A percentile compares a stretch with the other conserved stretches of the same genome.
phyloP scores from a whole-genome alignment of 106 monocot species.

The Allium sativum region DNA sequence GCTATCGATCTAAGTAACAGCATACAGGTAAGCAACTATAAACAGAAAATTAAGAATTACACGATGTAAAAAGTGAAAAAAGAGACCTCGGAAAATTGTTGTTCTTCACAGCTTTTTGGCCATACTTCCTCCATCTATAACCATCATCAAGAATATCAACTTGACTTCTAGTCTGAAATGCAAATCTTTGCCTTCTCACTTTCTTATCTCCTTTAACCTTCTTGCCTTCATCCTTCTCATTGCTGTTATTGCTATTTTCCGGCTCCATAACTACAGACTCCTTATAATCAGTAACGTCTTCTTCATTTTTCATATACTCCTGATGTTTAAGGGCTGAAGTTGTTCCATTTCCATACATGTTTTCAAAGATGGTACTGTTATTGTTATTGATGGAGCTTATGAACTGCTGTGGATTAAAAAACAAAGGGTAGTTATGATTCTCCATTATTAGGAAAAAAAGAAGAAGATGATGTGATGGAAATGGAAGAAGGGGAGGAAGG shows the following conservation, averaged over 20 bases:
- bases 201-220: constrained; percentile 43
- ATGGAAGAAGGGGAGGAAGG: not conserved
- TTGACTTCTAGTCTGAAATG: constrained; percentile 83
- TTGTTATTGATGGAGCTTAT: too few relatives aligned
- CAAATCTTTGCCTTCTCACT: constrained; percentile 49
- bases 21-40: too few relatives aligned
- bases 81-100: constrained; percentile 79
- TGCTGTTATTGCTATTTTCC: not conserved
- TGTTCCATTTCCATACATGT: not conserved
- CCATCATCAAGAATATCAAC: constrained; percentile 95
- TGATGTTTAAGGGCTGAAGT: not conserved
- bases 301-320: not conserved
- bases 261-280: not conserved
- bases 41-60: too few relatives aligned
- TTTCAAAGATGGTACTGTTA: too few relatives aligned
- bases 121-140: constrained; percentile 97
- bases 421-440: constrained; percentile 14
- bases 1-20: too few relatives aligned
- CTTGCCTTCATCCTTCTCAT: not conserved
- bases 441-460: not conserved
- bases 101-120: constrained; percentile 94
- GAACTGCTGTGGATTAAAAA: constrained; percentile 21
- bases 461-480: not conserved
- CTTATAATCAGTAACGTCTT: not conserved
- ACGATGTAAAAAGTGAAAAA: not conserved